phyloP scores from a whole-genome alignment of 2,329 filamentous ascomycete species.

The Clonostachys chloroleuca region DNA sequence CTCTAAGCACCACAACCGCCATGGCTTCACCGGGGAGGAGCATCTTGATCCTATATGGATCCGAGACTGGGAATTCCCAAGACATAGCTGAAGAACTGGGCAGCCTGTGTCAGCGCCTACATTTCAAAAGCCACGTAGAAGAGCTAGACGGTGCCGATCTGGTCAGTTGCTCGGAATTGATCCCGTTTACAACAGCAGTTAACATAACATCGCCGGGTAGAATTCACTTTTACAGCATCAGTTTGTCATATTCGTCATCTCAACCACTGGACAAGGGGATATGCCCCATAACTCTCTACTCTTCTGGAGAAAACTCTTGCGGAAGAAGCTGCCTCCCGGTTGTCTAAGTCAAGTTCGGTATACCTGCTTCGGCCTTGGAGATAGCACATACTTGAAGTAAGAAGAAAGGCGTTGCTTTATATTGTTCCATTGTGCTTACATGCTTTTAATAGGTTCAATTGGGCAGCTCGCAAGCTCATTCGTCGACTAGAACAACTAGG shows the following conservation, averaged over 20 bases:
- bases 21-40: slow-evolving; percentile 17
- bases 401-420: slow-evolving; percentile 11
- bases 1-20: too few relatives aligned
- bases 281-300: slow-evolving; percentile 75
- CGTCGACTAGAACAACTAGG: slow-evolving; percentile 82
- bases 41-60: slow-evolving; percentile 79
- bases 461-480: slow-evolving; percentile 82
- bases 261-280: slow-evolving; percentile 93
- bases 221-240: slow-evolving; percentile 42
- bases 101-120: slow-evolving; percentile 68
- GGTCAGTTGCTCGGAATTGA: slow-evolving; percentile 44
- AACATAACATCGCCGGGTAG: slow-evolving; percentile 20
- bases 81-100: slow-evolving; percentile 86
- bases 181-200: background rate
- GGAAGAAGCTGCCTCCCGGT: slow-evolving; percentile 69
- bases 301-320: slow-evolving; percentile 83
- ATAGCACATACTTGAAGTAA: slow-evolving; percentile 90
- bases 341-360: slow-evolving; percentile 69
- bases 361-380: slow-evolving; percentile 85
- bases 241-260: slow-evolving; percentile 75
- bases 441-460: slow-evolving; percentile 71
- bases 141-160: slow-evolving; percentile 74
- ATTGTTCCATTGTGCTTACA: background rate
- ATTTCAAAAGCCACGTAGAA: slow-evolving; percentile 69
- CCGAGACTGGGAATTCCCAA: slow-evolving; percentile 91